Evolutionary conservation across 1,139 yeast genomes (phyloP).

Genomic region (Protomyces gravidus): DNA sequence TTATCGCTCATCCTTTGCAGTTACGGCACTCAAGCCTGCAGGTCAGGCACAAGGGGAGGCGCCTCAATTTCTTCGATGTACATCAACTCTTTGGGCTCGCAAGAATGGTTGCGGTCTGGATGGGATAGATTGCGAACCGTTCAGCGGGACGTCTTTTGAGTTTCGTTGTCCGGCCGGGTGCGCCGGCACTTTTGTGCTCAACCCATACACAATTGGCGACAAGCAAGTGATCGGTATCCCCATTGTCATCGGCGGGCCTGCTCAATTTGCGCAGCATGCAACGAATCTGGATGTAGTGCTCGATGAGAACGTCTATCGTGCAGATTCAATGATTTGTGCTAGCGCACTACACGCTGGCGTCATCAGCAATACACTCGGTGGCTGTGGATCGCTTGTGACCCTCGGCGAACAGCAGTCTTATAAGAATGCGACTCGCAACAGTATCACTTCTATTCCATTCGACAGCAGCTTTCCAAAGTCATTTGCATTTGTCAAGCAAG

Average conservation of each 20-base stretch:
- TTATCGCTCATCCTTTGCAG: conserved; percentile 21
- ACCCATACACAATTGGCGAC: conserved; percentile 72
- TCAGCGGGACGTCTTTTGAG: conserved; percentile 48
- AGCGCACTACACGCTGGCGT: conserved; percentile 85
- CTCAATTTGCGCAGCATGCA: too few relatives aligned
- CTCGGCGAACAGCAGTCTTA: conserved; percentile 53
- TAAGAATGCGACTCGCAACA: conserved; percentile 45
- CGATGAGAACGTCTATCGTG: conserved; percentile 51
- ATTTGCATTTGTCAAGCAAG: conserved; percentile 50
- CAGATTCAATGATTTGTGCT: conserved; percentile 85
- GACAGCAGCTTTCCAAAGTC: conserved; percentile 72
- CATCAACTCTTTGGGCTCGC: conserved; percentile 17
- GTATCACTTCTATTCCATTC: conserved; percentile 59
- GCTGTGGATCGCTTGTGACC: conserved; percentile 66
- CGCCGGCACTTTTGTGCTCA: conserved; percentile 70
- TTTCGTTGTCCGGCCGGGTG: conserved; percentile 88
- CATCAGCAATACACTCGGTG: conserved; percentile 70
- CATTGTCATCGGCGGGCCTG: conserved; percentile 73
- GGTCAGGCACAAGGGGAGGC: not conserved
- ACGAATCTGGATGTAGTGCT: conserved; percentile 30
- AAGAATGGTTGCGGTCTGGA: conserved; percentile 72
- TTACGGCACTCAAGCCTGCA: not conserved
- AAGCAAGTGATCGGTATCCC: conserved; percentile 64
- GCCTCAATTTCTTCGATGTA: conserved; percentile 13
- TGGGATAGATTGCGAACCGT: conserved; percentile 56